These are phyloP conservation scores for Gaertneriomyces sp. DNA, from an alignment of 192 early-diverging fungal genomes.

Conservation along the genomic window DNA sequence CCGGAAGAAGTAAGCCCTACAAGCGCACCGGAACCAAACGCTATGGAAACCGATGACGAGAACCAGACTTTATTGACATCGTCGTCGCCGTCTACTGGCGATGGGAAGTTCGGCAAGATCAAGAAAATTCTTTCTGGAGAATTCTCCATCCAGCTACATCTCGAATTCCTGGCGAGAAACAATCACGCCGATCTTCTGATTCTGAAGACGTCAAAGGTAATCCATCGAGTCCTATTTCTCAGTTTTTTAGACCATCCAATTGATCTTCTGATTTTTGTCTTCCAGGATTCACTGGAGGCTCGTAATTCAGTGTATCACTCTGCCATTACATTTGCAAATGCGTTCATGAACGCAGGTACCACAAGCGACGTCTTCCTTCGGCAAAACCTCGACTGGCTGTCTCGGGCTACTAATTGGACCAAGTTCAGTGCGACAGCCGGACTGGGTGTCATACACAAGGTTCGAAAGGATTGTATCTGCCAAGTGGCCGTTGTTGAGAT, in stretches of 20 bases:
- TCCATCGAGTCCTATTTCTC: neutral
- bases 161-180: constrained; percentile 94
- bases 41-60: constrained; percentile 55
- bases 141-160: constrained; percentile 84
- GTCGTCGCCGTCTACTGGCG: neutral
- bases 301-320: constrained; percentile 90
- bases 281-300: constrained; percentile 79
- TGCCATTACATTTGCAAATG: constrained; percentile 94
- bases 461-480: constrained; percentile 11
- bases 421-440: constrained; percentile 99
- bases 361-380: constrained; percentile 97
- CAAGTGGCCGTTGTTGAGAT: neutral
- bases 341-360: constrained; percentile 97
- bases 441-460: constrained; percentile 94
- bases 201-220: constrained; percentile 82
- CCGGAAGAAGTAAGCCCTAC: constrained; percentile 25
- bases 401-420: constrained; percentile 95
- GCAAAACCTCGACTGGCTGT: constrained; percentile 96
- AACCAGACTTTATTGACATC: constrained; percentile 27
- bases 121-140: constrained; percentile 83
- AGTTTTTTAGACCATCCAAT: neutral
- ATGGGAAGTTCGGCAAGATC: constrained; percentile 50
- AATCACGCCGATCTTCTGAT: constrained; percentile 96
- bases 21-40: constrained; percentile 30
- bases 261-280: neutral